Evolutionary conservation across 495 filamentous ascomycete species (phyloP), one percentile per base, ranked within the genome.

Genomic region (Barbatosphaeria neglecta): DNA sequence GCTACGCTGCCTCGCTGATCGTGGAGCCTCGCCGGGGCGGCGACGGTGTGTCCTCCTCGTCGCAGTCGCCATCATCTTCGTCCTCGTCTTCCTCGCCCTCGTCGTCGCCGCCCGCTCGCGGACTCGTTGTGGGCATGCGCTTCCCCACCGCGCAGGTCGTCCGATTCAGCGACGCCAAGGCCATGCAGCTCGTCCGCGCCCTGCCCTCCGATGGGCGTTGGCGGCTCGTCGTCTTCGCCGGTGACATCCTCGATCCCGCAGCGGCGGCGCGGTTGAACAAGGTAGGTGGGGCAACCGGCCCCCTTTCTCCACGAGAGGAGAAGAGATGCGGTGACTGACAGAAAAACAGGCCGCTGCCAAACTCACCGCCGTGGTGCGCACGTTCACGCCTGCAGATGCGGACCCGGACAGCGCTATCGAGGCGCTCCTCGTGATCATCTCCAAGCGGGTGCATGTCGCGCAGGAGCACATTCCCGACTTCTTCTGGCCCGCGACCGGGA

Each of bases 321-420:
- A 11, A 35, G 15, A 6, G 7, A 19, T 22, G n/a, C 11, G 2
- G 19, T 25, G 41, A 45, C 31, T 47, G n/a, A 19, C 45, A 37
- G 22, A 3, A 9, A 22, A 8, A 17, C 27, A 69, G 66, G 47
- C 65, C 7, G 53, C 64, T 0, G 20, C 37, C 7, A 46, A 31
- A 6, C 48, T 56, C 13, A 61, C 68, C 9, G 52, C 65, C 0
- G 63, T 74, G 0, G 53, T 71, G 4, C 55, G 60, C 4, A 52
- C 49, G 1, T 79, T 74, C 44, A 82, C 78, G 0, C 65, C 72
- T 0, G 28, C 61, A 2, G 55, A 46, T 2, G 55, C 51, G 2
- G 71, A 80, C 41, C 53, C 67, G 0, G 80, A 84, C 52, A 73
- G 70, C 40, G 61, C 84, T 23, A 77, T 86, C 43, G 79, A 85